Evolutionary conservation across 2,329 filamentous ascomycete genomes (phyloP).

Genomic region (Phialophora verrucosa): DNA sequence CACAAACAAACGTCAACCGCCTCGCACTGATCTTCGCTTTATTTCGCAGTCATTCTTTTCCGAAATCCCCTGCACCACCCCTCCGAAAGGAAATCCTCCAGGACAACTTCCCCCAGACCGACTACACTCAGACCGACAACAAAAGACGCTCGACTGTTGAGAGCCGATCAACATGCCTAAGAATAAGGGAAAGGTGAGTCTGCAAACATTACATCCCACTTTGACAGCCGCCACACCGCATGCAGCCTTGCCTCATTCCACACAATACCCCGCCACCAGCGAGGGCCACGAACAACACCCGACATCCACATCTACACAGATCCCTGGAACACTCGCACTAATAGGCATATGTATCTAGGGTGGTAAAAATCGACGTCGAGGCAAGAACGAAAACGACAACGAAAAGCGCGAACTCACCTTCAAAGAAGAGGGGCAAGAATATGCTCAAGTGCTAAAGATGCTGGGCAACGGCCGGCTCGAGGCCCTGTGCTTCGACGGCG

Average conservation of each 20-base stretch:
- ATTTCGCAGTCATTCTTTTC: slow-evolving; percentile 12
- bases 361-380: slow-evolving; percentile 97
- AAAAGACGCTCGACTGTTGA: slow-evolving; percentile 4
- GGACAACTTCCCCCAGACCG: slow-evolving; percentile 3
- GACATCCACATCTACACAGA: not conserved
- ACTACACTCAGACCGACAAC: not conserved
- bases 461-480: slow-evolving; percentile 92
- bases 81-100: not conserved
- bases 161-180: slow-evolving; percentile 76
- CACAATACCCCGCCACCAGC: slow-evolving; percentile 32
- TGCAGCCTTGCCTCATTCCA: slow-evolving; percentile 37
- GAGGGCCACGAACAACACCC: not conserved
- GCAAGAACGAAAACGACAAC: slow-evolving; percentile 99
- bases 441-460: slow-evolving; percentile 92
- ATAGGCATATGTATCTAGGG: slow-evolving; percentile 63
- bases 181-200: slow-evolving; percentile 96
- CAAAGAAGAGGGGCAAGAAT: slow-evolving; percentile 97
- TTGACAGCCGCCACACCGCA: slow-evolving; percentile 39
- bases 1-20: slow-evolving; percentile 19
- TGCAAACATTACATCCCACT: slow-evolving; percentile 7
- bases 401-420: slow-evolving; percentile 98
- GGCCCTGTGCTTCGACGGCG: slow-evolving; percentile 93
- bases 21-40: slow-evolving; percentile 18
- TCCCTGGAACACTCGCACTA: not conserved
- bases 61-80: slow-evolving; percentile 11